A percentile compares a stretch with the other conserved stretches of the same genome.
Conservation (phyloP, 2,329 filamentous ascomycete genomes). For the Alternaria arbusti region DNA sequence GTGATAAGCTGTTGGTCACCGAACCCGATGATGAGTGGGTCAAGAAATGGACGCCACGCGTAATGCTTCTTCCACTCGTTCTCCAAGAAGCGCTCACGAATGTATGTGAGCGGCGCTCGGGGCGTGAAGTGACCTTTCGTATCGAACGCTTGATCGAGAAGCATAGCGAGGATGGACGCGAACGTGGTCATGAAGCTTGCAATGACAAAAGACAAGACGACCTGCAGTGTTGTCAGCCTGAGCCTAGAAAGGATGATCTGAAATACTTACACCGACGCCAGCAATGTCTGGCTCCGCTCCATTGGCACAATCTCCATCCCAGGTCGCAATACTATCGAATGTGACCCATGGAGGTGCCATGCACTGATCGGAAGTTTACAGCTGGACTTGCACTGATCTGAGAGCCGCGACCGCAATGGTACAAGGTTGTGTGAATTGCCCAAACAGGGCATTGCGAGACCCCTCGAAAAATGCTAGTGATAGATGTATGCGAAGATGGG, state of each 20-base stretch:
- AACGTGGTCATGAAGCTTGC: slow-evolving; percentile 39
- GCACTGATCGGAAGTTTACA: not conserved
- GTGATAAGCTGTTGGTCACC: slow-evolving; percentile 44
- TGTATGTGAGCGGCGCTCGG: slow-evolving; percentile 26
- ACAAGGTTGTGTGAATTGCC: not conserved
- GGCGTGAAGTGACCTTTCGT: slow-evolving; percentile 32
- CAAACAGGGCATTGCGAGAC: not conserved
- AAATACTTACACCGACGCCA: slow-evolving; percentile 30
- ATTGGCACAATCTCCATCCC: slow-evolving; percentile 27
- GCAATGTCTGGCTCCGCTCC: slow-evolving; percentile 41
- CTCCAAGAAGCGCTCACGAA: slow-evolving; percentile 31
- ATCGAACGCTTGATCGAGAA: slow-evolving; percentile 41
- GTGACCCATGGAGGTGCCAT: slow-evolving; percentile 41
- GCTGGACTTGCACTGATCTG: not conserved
- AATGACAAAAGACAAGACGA: slow-evolving; percentile 39
- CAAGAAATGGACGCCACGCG: slow-evolving; percentile 39
- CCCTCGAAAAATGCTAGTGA: not conserved
- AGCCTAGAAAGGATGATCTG: not conserved
- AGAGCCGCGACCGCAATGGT: not conserved
- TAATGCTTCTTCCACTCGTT: slow-evolving; percentile 40
- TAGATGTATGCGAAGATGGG: not conserved
- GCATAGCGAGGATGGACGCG: slow-evolving; percentile 40
- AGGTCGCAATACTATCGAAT: slow-evolving; percentile 30
- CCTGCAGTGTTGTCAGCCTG: slow-evolving; percentile 16
- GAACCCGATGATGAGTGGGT: slow-evolving; percentile 40